Conservation (phyloP, 202 grass and related monocot species). For the Setaria italica region DNA sequence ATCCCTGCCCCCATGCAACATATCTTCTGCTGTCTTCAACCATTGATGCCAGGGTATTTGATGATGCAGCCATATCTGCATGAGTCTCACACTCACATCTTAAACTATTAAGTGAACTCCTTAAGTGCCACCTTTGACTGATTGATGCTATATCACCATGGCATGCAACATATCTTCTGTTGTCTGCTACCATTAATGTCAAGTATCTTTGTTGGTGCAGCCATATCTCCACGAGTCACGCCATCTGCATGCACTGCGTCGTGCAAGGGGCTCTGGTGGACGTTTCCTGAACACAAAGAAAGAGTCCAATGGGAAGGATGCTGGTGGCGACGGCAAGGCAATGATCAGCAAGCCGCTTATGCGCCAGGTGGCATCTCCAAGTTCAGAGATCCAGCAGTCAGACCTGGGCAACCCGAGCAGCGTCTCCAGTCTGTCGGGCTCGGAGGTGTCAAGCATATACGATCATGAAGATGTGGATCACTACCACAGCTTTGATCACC, state of each 20-base stretch:
- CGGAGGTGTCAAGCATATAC: slow-evolving; percentile 66
- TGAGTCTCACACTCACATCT: slow-evolving; percentile 42
- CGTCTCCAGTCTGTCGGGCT: slow-evolving; percentile 60
- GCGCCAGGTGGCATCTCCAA: slow-evolving; percentile 47
- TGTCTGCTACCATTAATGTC: slow-evolving; percentile 17
- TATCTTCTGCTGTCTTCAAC: neutral
- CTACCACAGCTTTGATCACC: slow-evolving; percentile 48
- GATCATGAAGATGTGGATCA: slow-evolving; percentile 39
- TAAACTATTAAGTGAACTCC: neutral
- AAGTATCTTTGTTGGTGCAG: slow-evolving; percentile 44
- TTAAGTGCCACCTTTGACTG: neutral
- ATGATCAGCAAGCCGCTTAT: slow-evolving; percentile 14
- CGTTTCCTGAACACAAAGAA: slow-evolving; percentile 76
- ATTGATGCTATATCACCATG: neutral
- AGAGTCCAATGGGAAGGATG: slow-evolving; percentile 28
- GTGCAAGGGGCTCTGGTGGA: slow-evolving; percentile 64
- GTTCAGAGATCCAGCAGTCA: slow-evolving; percentile 67
- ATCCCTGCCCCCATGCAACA: neutral
- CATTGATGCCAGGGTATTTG: slow-evolving; percentile 18
- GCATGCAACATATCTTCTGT: neutral
- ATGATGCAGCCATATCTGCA: slow-evolving; percentile 69
- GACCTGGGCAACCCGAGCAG: slow-evolving; percentile 59
- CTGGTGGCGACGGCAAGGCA: neutral
- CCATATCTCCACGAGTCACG: slow-evolving; percentile 81
- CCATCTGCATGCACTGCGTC: slow-evolving; percentile 71